Evolutionary conservation across 2,329 filamentous ascomycete genomes (phyloP).

Genomic region (Penicillium digitatum): DNA sequence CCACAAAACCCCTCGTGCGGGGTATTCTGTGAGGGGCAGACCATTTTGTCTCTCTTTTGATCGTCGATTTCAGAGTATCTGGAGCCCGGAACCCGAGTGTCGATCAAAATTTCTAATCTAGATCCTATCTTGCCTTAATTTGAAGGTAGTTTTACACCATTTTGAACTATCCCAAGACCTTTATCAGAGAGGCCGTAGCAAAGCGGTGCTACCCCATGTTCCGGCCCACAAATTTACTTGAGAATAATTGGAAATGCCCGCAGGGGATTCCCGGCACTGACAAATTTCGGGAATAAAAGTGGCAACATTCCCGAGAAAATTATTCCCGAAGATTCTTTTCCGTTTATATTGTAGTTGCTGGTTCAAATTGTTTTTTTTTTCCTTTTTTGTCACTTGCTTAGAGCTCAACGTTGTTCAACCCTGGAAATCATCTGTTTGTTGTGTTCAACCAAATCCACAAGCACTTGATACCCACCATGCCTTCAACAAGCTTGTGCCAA

Average conservation of each 20-base stretch:
- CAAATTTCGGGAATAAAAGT: slow-evolving; percentile 22
- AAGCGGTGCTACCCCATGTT: slow-evolving; percentile 1
- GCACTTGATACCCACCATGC: slow-evolving; percentile 14
- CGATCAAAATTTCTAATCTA: background rate
- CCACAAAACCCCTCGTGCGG: background rate
- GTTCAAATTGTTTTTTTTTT: slow-evolving; percentile 12
- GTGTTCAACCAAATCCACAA: background rate
- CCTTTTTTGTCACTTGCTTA: background rate
- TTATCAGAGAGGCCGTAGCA: background rate
- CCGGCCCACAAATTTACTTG: slow-evolving; percentile 20
- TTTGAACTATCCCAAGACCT: background rate
- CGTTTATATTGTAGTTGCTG: slow-evolving; percentile 18
- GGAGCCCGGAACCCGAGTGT: background rate
- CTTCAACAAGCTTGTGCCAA: slow-evolving; percentile 24
- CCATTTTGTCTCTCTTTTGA: background rate
- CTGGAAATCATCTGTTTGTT: background rate
- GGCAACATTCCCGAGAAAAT: slow-evolving; percentile 19
- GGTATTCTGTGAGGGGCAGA: background rate
- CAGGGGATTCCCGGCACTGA: slow-evolving; percentile 15
- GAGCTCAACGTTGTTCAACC: background rate
- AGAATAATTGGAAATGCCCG: slow-evolving; percentile 14
- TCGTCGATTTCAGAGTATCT: background rate
- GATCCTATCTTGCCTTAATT: background rate
- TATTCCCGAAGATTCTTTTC: slow-evolving; percentile 24
- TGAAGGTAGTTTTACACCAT: background rate